Conservation (phyloP, 164 flowering plant species). For the Vitis cinerea region DNA sequence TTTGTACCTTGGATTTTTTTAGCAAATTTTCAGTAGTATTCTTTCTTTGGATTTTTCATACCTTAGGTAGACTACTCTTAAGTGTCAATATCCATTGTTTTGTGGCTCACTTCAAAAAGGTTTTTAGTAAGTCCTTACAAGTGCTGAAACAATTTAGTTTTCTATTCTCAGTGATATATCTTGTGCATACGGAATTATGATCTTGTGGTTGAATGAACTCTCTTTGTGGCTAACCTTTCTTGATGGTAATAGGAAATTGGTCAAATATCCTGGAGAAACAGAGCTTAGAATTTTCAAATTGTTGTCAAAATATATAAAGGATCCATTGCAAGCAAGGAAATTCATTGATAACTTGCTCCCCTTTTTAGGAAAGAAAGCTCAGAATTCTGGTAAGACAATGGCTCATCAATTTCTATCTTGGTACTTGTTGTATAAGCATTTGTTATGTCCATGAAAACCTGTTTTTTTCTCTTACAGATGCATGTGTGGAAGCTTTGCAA, state of each 20-base stretch:
- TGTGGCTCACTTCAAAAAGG: too few relatives aligned
- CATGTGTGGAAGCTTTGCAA: conserved; percentile 47
- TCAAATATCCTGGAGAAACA: conserved; percentile 49
- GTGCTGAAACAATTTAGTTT: too few relatives aligned
- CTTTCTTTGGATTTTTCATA: too few relatives aligned
- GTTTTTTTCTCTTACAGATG: conserved; percentile 41
- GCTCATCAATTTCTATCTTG: background rate
- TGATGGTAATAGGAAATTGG: conserved; percentile 40
- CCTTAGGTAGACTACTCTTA: too few relatives aligned
- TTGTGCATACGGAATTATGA: background rate
- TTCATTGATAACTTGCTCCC: conserved; percentile 76
- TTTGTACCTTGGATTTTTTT: too few relatives aligned
- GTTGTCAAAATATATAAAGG: conserved; percentile 55
- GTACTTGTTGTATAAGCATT: background rate
- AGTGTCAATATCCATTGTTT: too few relatives aligned
- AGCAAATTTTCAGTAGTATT: too few relatives aligned
- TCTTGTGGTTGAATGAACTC: background rate
- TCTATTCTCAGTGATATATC: background rate
- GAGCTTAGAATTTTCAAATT: conserved; percentile 61
- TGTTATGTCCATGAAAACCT: background rate
- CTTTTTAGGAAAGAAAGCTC: conserved; percentile 37
- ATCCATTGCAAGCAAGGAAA: conserved; percentile 42
- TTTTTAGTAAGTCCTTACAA: too few relatives aligned
- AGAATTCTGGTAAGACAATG: conserved; percentile 47
- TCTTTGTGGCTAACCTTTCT: background rate